phyloP scores from a whole-genome alignment of 176 grass and related monocot genomes.

The Rhipidocladum racemiflorum region DNA sequence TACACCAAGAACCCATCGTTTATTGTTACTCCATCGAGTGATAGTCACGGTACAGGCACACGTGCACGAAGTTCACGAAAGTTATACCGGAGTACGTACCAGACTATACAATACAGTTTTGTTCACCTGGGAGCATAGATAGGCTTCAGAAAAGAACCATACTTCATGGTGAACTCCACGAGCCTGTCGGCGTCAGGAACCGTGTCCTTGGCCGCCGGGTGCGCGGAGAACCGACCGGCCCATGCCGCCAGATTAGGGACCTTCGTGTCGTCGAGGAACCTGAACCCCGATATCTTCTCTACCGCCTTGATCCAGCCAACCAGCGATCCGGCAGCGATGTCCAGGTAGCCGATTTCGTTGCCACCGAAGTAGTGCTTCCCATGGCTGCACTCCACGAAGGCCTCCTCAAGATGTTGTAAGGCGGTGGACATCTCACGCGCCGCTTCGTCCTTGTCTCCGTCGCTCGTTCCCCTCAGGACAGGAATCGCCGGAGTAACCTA shows the following conservation, averaged over 20 bases:
- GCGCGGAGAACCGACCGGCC: slow-evolving; percentile 18
- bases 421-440: not conserved
- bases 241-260: slow-evolving; percentile 13
- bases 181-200: slow-evolving; percentile 26
- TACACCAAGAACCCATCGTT: not conserved
- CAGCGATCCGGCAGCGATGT: not conserved
- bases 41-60: not conserved
- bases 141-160: not conserved
- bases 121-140: slow-evolving; percentile 6
- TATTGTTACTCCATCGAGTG: not conserved
- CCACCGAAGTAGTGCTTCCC: slow-evolving; percentile 34
- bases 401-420: not conserved
- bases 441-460: too few relatives aligned
- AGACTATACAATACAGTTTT: not conserved
- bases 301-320: slow-evolving; percentile 29
- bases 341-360: slow-evolving; percentile 10
- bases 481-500: too few relatives aligned
- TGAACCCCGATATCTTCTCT: slow-evolving; percentile 28
- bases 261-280: slow-evolving; percentile 16
- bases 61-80: not conserved
- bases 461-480: too few relatives aligned
- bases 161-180: slow-evolving; percentile 11
- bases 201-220: too few relatives aligned
- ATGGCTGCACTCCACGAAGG: too few relatives aligned
- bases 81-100: not conserved